Evolutionary conservation across 2,329 filamentous ascomycete species (phyloP), one percentile per base, ranked within the genome.

Genomic region (Scytalidium lignicola): DNA sequence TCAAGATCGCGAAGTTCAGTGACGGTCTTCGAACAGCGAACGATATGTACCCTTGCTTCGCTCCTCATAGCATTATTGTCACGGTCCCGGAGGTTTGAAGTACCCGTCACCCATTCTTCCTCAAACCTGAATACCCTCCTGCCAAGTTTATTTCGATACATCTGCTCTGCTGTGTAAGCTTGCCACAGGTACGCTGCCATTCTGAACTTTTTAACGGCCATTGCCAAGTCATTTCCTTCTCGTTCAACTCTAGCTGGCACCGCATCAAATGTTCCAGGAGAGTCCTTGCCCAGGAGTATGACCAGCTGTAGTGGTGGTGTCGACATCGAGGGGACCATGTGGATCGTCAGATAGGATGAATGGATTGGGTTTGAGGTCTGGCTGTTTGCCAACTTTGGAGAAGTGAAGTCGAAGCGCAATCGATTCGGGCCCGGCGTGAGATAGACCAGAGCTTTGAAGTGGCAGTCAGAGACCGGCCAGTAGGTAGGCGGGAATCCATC

Each of bases 181-280:
- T 99, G 93, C 91, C 93, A 97, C 13, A 97, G 75, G 65, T 97
- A 96, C 20, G 90, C 92, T 17, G 90, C 86, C 87, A 95, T 96
- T 55, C 91, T 82, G 65, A 93, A 96, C 65, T 99, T 99, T 61
- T 81, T 82, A 46, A 95, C 78, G 0, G 93, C 93, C 7, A 81
- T 82, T 10, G 91, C 85, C 29, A 97, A 65, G 1, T 78, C 79
- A 66, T 96, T 95, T 17, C 89, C 91, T 73, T 95, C 91, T 57
- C 79, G 83, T 66, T 88, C 82, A 48, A 80, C 73, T 44, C 88
- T 80, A 48, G 89, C 82, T 1, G 90, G 90, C 15, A 84, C 78
- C 3, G 89, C 84, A 70, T 97, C 91, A 60, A 87, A 96, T 2
- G 85, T 92, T 37, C 79, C 88, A 0, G 87, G 83, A 0, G 92